Evolutionary conservation across 2,329 filamentous ascomycete genomes (phyloP).

Genomic region (Penicillium rolfsii): DNA sequence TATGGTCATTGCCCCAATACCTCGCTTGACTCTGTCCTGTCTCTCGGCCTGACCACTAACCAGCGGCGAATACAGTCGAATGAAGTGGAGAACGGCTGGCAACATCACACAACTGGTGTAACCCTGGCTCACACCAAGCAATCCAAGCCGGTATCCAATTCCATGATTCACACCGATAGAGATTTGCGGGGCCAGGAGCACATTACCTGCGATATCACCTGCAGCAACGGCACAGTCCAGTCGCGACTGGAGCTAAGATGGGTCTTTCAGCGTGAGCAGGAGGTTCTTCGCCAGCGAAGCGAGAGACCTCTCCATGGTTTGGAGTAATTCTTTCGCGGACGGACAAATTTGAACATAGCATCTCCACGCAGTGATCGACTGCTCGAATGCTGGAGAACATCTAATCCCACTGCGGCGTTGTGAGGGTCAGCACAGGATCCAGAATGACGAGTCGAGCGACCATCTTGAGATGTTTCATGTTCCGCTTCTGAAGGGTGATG

Average conservation of each 20-base stretch:
- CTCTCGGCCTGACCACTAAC: neutral
- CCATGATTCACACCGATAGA: slow-evolving; percentile 2
- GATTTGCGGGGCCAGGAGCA: neutral
- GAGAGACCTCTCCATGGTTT: neutral
- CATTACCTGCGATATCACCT: neutral
- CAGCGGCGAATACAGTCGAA: neutral
- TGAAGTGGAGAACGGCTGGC: slow-evolving; percentile 4
- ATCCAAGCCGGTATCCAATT: slow-evolving; percentile 7
- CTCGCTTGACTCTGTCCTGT: neutral
- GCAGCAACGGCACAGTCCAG: slow-evolving; percentile 7
- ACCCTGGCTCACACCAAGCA: slow-evolving; percentile 7
- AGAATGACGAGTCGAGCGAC: slow-evolving; percentile 6
- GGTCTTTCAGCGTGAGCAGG: slow-evolving; percentile 4
- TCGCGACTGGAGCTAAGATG: neutral
- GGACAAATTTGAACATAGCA: neutral
- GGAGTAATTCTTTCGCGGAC: neutral
- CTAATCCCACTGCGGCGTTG: slow-evolving; percentile 6
- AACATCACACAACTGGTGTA: slow-evolving; percentile 11
- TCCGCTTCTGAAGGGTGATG: neutral
- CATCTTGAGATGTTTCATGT: slow-evolving; percentile 5
- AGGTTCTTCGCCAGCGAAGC: neutral
- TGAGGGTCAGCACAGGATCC: slow-evolving; percentile 3
- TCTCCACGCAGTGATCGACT: slow-evolving; percentile 8
- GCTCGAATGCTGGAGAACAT: neutral
- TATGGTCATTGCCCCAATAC: neutral